Evolutionary conservation across 106 monocot genomes (phyloP), one percentile per base, ranked within the genome.

Genomic region (Narthecium ossifragum): DNA sequence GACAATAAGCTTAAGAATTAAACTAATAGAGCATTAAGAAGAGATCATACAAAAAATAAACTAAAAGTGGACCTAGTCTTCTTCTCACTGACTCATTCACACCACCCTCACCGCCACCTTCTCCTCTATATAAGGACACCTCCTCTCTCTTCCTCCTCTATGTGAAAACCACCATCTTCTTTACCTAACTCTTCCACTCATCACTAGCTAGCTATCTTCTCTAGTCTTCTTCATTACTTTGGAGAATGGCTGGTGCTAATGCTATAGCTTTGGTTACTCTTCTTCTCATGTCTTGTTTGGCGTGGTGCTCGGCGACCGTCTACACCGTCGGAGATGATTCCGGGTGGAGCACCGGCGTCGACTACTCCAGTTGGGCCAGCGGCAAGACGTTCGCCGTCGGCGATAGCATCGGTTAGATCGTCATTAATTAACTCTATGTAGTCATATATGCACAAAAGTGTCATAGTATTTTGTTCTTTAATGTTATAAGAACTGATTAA

Each of bases 291-390:
- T 51, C 15, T 18, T 69, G 39, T 25, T 57, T 30, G 40, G 56
- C 40, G 1, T 31, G 55, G 54, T 50, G 64, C 24, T 55, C 46
- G 0, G 81, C 81, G 22, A 75, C 68, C 3, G 60, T 50, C 38
- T 78, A 82, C 39, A 78, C 71, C 10, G 86, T 86, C 11, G 86
- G 86, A 8, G 81, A 86, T 46, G 34, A 64, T 6, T 17, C 31
- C 1, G 81, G 78, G 3, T 86, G 86, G 86, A 32, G 59, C 2
- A 46, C 49, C 4, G 51, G 61, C 13, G 40, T 59, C 15, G 65
- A 86, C 25, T 86, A 86, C 53, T 24, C 53, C 22, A 54, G 45
- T 0, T 86, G 86, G 86, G 24, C 49, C 21, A 53, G 47, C 24
- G 69, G 52, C 55, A 86, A 86, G 29, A 61, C 61, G 28, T 78